Evolutionary conservation across 495 filamentous ascomycete species (phyloP), one percentile per base, ranked within the genome.

Genomic region (Penicilliopsis zonata): DNA sequence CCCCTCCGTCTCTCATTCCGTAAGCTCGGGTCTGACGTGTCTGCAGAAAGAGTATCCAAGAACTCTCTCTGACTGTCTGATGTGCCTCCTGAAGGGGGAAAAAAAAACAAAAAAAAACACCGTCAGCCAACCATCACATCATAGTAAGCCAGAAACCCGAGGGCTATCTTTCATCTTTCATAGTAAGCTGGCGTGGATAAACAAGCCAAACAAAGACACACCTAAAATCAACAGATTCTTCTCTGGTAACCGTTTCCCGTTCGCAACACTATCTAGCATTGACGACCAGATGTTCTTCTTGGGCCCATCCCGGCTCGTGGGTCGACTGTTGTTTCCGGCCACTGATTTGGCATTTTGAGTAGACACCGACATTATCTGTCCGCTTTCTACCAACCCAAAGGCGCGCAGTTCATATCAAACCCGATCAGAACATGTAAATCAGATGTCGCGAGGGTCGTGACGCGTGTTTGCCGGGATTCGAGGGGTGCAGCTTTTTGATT

Each of bases 281-380:
- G 83, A 84, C 33, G 75, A 87, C 88, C 88, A 96, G 57, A 95
- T 82, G 47, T 93, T 83, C 57, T 82, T 83, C 61, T 86, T 85
- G 29, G 69, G 65, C 38, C 78, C 76, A 60, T 82, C 84, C 60
- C 80, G 64, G 50, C 61, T 74, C 28, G 66, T 72, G 52, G 66
- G 72, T 42, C 65, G 68, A 52, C 63, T 65, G 41, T 60, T 63
- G 22, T 45, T 46, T 33, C 54, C 53, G 28, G 49, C 33, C 22
- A 43, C 37, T 33, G 41, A 38, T 38, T 48, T 60, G 17, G 49
- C 56, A 41, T 51, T 53, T 38, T 57, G 58, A 42, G 44, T 61
- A 40, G 51, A 54, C 28, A 48, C 55, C 34, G 56, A 53, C 59
- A 63, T 66, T 38, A 36, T 60, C 48, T 53, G 49, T 45, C 53